These are phyloP conservation scores for Penicillium argentinense DNA, from an alignment of 495 filamentous ascomycete genomes.

Conservation along the genomic window DNA sequence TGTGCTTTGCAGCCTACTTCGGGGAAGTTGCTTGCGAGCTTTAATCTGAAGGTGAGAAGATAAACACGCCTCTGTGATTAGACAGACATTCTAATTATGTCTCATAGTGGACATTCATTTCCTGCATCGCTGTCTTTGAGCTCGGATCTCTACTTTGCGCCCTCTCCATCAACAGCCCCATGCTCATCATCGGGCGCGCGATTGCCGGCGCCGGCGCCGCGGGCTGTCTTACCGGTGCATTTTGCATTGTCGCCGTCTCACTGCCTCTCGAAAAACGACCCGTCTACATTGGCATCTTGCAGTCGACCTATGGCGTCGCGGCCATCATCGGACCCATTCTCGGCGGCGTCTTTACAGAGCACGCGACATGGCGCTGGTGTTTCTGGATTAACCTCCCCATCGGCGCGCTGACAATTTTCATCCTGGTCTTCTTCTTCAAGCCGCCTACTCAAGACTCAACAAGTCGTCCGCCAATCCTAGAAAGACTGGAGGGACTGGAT, in stretches of 20 bases:
- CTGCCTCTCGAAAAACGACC: conserved; percentile 3
- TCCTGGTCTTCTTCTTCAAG: conserved; percentile 47
- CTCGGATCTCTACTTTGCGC: conserved; percentile 10
- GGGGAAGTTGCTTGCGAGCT: conserved; percentile 7
- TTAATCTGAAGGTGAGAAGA: conserved; percentile 5
- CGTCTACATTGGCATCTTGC: conserved; percentile 7
- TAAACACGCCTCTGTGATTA: background rate
- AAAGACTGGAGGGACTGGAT: conserved; percentile 26
- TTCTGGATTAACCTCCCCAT: conserved; percentile 68
- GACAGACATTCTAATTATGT: background rate
- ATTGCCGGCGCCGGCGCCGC: conserved; percentile 8
- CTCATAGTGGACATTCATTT: conserved; percentile 3
- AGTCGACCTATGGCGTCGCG: conserved; percentile 14
- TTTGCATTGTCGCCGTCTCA: conserved; percentile 6
- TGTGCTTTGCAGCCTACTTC: conserved; percentile 9
- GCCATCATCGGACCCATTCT: conserved; percentile 54
- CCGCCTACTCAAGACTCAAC: conserved; percentile 15
- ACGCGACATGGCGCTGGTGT: conserved; percentile 73
- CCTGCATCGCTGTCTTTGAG: conserved; percentile 5
- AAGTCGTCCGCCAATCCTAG: background rate
- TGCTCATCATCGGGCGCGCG: conserved; percentile 10
- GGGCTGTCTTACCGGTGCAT: conserved; percentile 4
- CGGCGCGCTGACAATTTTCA: conserved; percentile 50
- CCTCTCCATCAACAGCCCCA: conserved; percentile 5
- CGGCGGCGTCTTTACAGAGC: conserved; percentile 36